Conservation (phyloP, 352 stramenopile species). For the Phytophthora cryptogea region DNA sequence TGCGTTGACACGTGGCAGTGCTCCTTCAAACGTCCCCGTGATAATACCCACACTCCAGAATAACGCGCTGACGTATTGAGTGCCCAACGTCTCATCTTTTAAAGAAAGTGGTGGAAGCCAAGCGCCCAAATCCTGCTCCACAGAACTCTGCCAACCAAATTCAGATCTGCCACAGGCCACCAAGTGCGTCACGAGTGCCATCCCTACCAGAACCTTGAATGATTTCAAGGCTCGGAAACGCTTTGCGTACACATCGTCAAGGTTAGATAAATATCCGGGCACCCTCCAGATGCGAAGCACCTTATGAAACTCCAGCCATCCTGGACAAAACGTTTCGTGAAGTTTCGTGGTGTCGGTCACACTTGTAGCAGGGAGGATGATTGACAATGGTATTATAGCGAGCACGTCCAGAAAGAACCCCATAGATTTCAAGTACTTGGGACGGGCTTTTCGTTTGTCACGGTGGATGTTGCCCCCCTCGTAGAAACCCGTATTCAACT, state of each 20-base stretch:
- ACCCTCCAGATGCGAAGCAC: constrained; percentile 50
- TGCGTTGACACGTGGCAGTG: constrained; percentile 34
- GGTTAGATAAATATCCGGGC: constrained; percentile 46
- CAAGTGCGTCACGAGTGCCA: constrained; percentile 47
- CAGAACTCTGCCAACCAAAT: constrained; percentile 25
- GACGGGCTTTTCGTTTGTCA: constrained; percentile 40
- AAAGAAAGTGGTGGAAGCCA: constrained; percentile 30
- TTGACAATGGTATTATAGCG: constrained; percentile 47
- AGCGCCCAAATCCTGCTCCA: constrained; percentile 7
- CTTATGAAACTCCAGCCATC: constrained; percentile 63
- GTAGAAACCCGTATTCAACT: constrained; percentile 68
- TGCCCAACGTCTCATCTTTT: constrained; percentile 2
- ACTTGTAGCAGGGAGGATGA: constrained; percentile 21
- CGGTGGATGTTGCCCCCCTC: constrained; percentile 54
- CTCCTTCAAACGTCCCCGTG: constrained; percentile 57
- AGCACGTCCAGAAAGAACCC: constrained; percentile 52
- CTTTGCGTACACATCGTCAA: constrained; percentile 63
- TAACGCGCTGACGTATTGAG: constrained; percentile 43
- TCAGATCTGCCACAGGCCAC: constrained; percentile 50
- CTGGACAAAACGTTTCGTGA: constrained; percentile 10
- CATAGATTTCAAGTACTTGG: constrained; percentile 46
- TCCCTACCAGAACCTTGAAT: constrained; percentile 49
- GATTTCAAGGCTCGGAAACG: constrained; percentile 58
- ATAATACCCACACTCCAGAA: constrained; percentile 70
- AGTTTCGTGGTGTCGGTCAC: background rate